Evolutionary conservation across 768 basidiomycete genomes (phyloP), one percentile per base, ranked within the genome.

Genomic region (Lentinula guzmanii): DNA sequence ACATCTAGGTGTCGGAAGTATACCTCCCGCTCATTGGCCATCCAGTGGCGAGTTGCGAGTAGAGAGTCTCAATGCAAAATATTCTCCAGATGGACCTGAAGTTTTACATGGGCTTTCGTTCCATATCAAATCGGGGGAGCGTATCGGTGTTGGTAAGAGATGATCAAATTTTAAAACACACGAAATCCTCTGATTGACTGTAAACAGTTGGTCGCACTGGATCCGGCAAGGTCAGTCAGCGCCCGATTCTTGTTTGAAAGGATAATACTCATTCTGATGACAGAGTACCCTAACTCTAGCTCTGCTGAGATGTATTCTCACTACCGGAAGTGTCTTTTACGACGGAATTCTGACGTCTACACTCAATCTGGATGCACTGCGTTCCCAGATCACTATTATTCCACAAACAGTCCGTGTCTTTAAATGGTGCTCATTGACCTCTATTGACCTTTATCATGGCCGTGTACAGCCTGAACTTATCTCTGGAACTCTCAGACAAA

Each of bases 401-500:
- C 75, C 73, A 0, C 74, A 74, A 33, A 51, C 43, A 45, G 58
- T 58, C n/a, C 5, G 58, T 31, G 21, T 58, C 41, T 34, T 21
- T 3, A 46, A 9, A n/a, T 34, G 13, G 15, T 48, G 46, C 8
- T 37, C 11, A 33, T 33, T 50, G 2, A 9, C 48, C 6, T 5
- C 8, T 15, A 15, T 11, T 9, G 21, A 24, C 5, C n/a, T 1
- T 58, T 3, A 58, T 13, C 7, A 37, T 18, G 18, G 11, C 5
- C n/a, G 15, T 15, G 63, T 18, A 60, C n/a, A 66, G 64, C 65
- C 65, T 16, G 65, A 66, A 42, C 60, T 90, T 61, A 68, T 89
- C 62, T 85, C 83, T 52, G 87, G 87, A 1, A 86, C 85, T 4
- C 63, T 89, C 16, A 80, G 88, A 28, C 80, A 85, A 1, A 84